phyloP scores from a whole-genome alignment of 2,329 filamentous ascomycete species.

The Pseudogymnoascus sp. region DNA sequence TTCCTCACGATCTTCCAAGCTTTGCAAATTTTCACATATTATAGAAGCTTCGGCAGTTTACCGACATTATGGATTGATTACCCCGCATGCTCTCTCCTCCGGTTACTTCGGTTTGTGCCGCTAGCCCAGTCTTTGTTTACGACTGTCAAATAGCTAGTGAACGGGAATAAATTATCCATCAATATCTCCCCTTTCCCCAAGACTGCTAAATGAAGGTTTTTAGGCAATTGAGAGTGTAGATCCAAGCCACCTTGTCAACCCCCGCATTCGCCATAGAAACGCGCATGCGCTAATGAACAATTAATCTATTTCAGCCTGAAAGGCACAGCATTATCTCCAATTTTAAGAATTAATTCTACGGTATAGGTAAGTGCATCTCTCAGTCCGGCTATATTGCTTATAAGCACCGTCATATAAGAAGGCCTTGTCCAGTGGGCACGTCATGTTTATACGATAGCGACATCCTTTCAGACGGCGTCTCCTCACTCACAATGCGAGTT shows the following conservation, averaged over 20 bases:
- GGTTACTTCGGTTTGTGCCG: not conserved
- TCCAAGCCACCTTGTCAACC: not conserved
- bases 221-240: not conserved
- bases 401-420: not conserved
- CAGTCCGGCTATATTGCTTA: not conserved
- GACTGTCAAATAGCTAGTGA: not conserved
- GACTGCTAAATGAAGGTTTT: not conserved
- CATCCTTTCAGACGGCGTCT: not conserved
- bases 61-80: not conserved
- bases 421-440: not conserved
- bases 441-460: not conserved
- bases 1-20: not conserved
- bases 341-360: not conserved
- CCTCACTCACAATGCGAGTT: not conserved
- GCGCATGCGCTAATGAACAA: not conserved
- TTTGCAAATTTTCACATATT: not conserved
- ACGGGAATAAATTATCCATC: not conserved
- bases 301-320: not conserved
- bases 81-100: not conserved
- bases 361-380: not conserved
- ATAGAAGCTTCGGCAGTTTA: not conserved
- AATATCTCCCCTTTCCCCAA: not conserved
- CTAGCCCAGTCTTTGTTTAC: not conserved
- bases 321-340: not conserved
- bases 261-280: slow-evolving; percentile 1